Conservation (phyloP, 2,329 filamentous ascomycete species). For the Chalaropsis thielavioides region DNA sequence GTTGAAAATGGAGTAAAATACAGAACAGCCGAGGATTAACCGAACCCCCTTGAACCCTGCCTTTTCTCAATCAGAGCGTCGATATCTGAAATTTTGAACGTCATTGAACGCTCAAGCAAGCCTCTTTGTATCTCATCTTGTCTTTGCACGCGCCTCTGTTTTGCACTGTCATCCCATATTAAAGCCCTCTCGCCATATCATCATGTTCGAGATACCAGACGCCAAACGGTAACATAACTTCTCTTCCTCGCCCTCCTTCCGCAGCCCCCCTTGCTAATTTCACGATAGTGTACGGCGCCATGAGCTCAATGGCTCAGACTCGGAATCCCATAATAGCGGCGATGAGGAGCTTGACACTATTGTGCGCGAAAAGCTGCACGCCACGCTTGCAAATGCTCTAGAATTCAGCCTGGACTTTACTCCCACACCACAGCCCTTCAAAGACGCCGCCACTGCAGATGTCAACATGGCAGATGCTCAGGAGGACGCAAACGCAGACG, state of each 20-base stretch:
- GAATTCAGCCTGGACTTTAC: conserved; percentile 12
- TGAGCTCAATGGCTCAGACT: conserved; percentile 33
- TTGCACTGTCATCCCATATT: neutral
- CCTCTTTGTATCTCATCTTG: neutral
- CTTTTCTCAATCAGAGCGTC: neutral
- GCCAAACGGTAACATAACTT: conserved; percentile 33
- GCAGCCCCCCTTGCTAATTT: conserved; percentile 9
- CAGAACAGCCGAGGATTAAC: neutral
- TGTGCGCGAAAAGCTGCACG: conserved; percentile 15
- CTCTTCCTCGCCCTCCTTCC: neutral
- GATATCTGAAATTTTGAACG: neutral
- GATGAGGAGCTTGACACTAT: conserved; percentile 9
- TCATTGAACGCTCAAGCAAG: neutral
- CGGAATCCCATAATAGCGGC: conserved; percentile 20
- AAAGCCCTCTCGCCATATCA: conserved; percentile 7
- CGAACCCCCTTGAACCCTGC: neutral
- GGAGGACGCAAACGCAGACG: conserved; percentile 18
- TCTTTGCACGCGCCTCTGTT: too few species aligned
- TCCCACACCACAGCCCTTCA: conserved; percentile 14
- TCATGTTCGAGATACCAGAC: conserved; percentile 39
- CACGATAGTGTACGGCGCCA: conserved; percentile 37
- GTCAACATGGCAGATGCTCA: conserved; percentile 9
- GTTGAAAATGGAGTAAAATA: neutral
- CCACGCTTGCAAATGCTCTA: conserved; percentile 18
- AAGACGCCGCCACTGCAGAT: conserved; percentile 21